Evolutionary conservation across 2,329 filamentous ascomycete species (phyloP).

Genomic region (Alternaria alternata): DNA sequence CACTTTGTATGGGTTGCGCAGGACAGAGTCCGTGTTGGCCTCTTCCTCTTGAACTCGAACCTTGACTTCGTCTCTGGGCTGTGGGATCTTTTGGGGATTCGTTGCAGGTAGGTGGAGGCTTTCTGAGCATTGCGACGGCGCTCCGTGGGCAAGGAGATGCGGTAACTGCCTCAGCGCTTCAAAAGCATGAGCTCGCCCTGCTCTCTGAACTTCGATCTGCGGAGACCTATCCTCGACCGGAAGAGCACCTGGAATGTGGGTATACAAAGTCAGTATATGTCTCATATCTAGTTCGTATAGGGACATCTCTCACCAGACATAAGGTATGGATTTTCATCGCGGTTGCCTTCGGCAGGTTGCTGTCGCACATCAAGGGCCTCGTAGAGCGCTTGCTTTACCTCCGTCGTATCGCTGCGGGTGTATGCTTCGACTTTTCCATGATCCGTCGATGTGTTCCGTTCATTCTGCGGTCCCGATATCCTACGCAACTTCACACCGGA

Average conservation of each 20-base stretch:
- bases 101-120: constrained; percentile 5
- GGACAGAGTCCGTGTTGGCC: background rate
- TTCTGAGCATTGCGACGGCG: background rate
- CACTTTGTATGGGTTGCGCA: constrained; percentile 26
- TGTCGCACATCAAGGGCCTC: background rate
- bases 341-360: background rate
- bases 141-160: background rate
- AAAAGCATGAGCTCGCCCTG: constrained; percentile 2
- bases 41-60: constrained; percentile 28
- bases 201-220: background rate
- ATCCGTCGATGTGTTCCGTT: background rate
- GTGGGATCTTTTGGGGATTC: constrained; percentile 10
- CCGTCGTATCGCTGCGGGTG: background rate
- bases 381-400: background rate
- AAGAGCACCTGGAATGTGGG: background rate
- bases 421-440: background rate
- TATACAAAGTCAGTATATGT: no score
- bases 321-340: background rate
- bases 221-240: background rate
- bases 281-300: no score
- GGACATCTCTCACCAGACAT: background rate
- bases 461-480: background rate
- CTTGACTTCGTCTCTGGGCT: constrained; percentile 23
- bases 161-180: background rate
- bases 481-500: background rate